Evolutionary conservation across 768 basidiomycete species (phyloP).

Genomic region (Tricholomella constricta): DNA sequence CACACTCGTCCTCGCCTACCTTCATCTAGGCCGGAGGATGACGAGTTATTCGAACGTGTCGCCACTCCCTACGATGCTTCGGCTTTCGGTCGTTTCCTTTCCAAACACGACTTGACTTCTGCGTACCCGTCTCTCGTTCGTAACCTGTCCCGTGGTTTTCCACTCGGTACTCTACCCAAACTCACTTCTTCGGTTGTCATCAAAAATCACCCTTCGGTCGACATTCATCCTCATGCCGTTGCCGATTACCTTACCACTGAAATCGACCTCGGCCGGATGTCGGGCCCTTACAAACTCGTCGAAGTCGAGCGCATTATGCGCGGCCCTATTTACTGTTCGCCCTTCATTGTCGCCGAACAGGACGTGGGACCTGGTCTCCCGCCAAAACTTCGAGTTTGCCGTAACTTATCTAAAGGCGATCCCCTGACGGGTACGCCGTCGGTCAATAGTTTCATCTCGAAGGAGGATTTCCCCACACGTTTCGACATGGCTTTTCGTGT

Average conservation of each 20-base stretch:
- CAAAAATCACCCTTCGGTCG: background rate
- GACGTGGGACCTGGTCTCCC: slow-evolving; percentile 6
- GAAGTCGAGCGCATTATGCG: slow-evolving; percentile 22
- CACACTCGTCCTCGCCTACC: background rate
- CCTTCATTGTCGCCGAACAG: slow-evolving; percentile 18
- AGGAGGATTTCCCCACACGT: too few species aligned
- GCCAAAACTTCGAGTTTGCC: slow-evolving; percentile 21
- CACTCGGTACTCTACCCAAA: slow-evolving; percentile 23
- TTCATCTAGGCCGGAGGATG: background rate
- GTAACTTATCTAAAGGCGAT: slow-evolving; percentile 21
- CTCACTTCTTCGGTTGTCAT: background rate
- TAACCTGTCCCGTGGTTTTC: slow-evolving; percentile 25
- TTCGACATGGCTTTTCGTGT: too few species aligned
- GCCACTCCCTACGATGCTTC: slow-evolving; percentile 17
- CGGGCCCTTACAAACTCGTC: too few species aligned
- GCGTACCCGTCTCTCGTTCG: slow-evolving; percentile 16
- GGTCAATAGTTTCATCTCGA: slow-evolving; percentile 18
- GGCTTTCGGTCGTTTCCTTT: slow-evolving; percentile 9
- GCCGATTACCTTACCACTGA: background rate
- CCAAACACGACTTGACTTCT: background rate
- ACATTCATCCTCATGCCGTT: background rate
- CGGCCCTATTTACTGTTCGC: slow-evolving; percentile 27
- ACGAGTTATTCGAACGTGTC: background rate
- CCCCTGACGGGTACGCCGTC: background rate
- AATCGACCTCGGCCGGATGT: background rate